These are phyloP conservation scores for Metschnikowia proteae DNA, from an alignment of 805 yeast genomes.

Conservation along the genomic window DNA sequence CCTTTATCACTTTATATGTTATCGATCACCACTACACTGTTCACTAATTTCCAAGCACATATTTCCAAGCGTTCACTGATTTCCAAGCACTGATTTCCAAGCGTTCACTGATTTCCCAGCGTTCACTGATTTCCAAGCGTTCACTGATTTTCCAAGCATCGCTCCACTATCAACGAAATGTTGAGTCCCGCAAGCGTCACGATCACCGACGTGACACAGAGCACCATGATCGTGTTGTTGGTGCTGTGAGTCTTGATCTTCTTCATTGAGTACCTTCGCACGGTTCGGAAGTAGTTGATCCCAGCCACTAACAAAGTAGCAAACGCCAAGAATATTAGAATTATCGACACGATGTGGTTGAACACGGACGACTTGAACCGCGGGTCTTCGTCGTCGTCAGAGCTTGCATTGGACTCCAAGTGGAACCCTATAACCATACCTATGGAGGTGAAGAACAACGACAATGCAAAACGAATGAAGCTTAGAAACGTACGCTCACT, in stretches of 20 bases:
- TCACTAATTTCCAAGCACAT: no score
- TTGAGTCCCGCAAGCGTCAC: slow-evolving; percentile 35
- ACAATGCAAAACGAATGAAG: slow-evolving; percentile 45
- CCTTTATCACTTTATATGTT: no score
- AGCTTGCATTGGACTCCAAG: slow-evolving; percentile 28
- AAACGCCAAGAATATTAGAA: slow-evolving; percentile 38
- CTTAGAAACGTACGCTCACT: slow-evolving; percentile 51
- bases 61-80: not conserved
- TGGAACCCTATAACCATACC: slow-evolving; percentile 46
- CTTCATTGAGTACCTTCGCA: slow-evolving; percentile 41
- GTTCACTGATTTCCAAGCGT: not conserved
- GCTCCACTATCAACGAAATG: slow-evolving; percentile 24
- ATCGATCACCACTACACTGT: no score
- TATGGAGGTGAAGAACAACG: slow-evolving; percentile 44
- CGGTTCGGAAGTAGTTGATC: slow-evolving; percentile 41
- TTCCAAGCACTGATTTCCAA: slow-evolving; percentile 1
- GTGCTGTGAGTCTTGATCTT: slow-evolving; percentile 38
- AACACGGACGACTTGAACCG: slow-evolving; percentile 6
- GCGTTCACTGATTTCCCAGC: not conserved
- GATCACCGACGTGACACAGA: slow-evolving; percentile 32
- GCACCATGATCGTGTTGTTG: slow-evolving; percentile 27
- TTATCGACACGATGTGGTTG: slow-evolving; percentile 28
- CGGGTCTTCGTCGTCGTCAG: not conserved
- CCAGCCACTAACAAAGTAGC: slow-evolving; percentile 36
- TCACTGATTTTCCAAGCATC: slow-evolving; percentile 7